Conservation (phyloP, 495 filamentous ascomycete species). For the Aspergillus incahuasiensis region DNA sequence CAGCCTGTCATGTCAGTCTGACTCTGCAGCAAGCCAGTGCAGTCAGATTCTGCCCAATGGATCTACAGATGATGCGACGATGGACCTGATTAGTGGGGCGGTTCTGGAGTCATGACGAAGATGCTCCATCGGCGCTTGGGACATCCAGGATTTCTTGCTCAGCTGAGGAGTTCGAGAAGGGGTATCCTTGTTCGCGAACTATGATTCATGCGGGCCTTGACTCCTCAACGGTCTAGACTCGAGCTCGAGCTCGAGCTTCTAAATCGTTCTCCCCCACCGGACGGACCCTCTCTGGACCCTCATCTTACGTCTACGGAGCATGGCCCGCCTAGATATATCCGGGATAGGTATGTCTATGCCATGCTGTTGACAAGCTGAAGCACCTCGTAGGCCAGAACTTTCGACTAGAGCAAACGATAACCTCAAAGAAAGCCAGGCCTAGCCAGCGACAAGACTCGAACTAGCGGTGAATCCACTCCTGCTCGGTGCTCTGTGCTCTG, state of each 20-base stretch:
- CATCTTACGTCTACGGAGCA: too few relatives aligned
- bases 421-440: background rate
- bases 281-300: background rate
- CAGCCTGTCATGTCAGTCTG: background rate
- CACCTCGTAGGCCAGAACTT: too few relatives aligned
- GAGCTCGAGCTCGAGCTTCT: background rate
- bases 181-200: background rate
- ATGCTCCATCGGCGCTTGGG: background rate
- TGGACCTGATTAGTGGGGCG: background rate
- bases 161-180: background rate
- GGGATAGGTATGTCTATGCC: too few relatives aligned
- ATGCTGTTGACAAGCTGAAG: background rate
- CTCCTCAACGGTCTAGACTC: background rate
- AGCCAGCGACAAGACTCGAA: background rate
- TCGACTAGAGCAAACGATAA: background rate
- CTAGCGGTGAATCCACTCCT: background rate
- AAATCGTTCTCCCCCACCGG: too few relatives aligned
- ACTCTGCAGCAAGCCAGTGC: background rate
- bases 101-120: background rate
- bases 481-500: background rate
- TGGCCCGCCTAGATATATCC: too few relatives aligned
- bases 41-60: background rate
- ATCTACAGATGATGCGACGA: background rate
- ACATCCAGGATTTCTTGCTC: background rate
- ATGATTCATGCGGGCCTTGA: background rate